A percentile compares a stretch with the other conserved stretches of the same genome.
Conservation (phyloP, 257 asterid genomes). For the Craterostigma plantagineum region DNA sequence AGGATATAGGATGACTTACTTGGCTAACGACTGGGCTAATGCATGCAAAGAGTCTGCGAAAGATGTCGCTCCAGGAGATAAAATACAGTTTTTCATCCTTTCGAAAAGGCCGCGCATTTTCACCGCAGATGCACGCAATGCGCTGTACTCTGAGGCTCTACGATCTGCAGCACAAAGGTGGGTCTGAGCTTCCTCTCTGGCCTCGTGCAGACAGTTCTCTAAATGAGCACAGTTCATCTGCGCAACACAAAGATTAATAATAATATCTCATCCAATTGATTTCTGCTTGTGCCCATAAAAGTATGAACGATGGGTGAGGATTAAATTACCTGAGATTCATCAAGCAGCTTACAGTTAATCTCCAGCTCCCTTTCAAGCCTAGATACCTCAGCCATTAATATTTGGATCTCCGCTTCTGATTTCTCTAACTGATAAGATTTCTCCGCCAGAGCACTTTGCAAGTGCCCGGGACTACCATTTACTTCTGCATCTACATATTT, state of each 20-base stretch:
- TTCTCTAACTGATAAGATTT: conserved; percentile 37
- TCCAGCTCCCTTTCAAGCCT: conserved; percentile 62
- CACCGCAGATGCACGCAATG: conserved; percentile 84
- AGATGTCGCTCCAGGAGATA: conserved; percentile 36
- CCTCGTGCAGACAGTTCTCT: conserved; percentile 89
- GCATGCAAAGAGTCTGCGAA: conserved; percentile 53
- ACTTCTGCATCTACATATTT: too few species aligned
- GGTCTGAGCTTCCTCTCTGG: conserved; percentile 94
- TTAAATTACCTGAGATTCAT: conserved; percentile 77
- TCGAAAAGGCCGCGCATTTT: conserved; percentile 70
- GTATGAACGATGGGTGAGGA: too few species aligned
- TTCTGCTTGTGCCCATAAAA: too few species aligned
- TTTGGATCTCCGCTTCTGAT: conserved; percentile 43
- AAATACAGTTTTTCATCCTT: conserved; percentile 63
- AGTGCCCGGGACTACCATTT: too few species aligned
- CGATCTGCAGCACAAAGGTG: conserved; percentile 90
- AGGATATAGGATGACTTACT: too few species aligned
- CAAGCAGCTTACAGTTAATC: conserved; percentile 56
- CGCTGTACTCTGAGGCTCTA: conserved; percentile 69
- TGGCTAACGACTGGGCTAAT: conserved; percentile 60
- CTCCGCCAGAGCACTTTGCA: too few species aligned
- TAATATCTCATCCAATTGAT: conserved; percentile 5
- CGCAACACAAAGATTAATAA: neutral
- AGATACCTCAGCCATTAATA: conserved; percentile 37
- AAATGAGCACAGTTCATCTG: conserved; percentile 96